Base-by-base conservation (phyloP, 768 basidiomycete species). In the Auriscalpium microsporum region DNA sequence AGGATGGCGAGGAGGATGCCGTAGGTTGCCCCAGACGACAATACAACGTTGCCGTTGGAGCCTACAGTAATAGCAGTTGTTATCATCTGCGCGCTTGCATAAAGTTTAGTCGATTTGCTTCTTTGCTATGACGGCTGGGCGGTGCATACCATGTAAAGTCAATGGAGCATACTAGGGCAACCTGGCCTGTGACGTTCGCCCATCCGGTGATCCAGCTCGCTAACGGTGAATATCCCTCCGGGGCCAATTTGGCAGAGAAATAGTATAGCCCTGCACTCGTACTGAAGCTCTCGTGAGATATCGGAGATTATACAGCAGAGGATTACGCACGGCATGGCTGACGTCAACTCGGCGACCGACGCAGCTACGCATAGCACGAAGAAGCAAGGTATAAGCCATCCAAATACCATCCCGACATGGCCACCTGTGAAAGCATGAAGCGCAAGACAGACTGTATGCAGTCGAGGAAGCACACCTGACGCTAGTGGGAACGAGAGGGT, bases 191-290 rank as follows among this genome's bases (percentile, higher is more conserved):
- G 44, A 87, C 76, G 59, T 87, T 87, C 13, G 85, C 83, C 84
- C 84, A 86, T 8, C 83, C 81, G 47, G 81, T 83, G 52, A 83
- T 76, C 81, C 81, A 83, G 59, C 83, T 82, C 1, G 83, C 80
- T 51, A 89, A 68, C 8, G 84, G 75, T 3, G 82, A 75, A 54
- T 81, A 80, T 62, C 76, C 73, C 7, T 75, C 75, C 1, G 84
- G 83, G 2, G 87, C 86, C 45, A 89, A 67, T 64, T 84, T 87
- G 0, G 86, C 83, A 2, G 86, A 84, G 67, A 87, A 88, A 66
- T 87, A 89, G 65, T 88, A 88, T 16, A 89, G 71, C 0, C 86
- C 87, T 8, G 87, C 86, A 58, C 86, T 88, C 21, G 87, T 89
- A 52, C 86, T 88, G 52, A 17, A 45, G 17, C 35, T 19, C 10